Conservation (phyloP, 495 filamentous ascomycete genomes). For the Hyaloscypha bicolor region DNA sequence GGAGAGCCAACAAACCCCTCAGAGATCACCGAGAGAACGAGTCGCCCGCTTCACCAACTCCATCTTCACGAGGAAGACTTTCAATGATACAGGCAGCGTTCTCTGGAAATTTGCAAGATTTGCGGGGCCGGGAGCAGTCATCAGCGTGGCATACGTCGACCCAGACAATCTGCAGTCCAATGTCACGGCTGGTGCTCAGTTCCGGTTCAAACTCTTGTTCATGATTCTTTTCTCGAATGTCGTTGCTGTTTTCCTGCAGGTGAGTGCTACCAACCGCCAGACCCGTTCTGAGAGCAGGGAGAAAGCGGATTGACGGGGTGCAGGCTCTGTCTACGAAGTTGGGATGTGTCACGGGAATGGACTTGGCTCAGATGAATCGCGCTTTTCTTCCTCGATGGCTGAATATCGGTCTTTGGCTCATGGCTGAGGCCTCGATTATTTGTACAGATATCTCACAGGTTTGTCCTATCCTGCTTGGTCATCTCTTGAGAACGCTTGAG, state of each 20-base stretch:
- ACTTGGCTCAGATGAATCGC: slow-evolving; percentile 76
- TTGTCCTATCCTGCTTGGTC: neutral
- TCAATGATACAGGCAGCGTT: neutral
- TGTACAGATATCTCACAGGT: slow-evolving; percentile 25
- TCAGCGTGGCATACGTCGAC: slow-evolving; percentile 58
- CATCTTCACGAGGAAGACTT: neutral
- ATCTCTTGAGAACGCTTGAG: neutral
- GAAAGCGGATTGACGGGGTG: neutral
- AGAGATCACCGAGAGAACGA: neutral
- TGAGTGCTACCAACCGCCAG: slow-evolving; percentile 1
- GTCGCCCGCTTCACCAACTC: neutral
- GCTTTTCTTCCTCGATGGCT: slow-evolving; percentile 75
- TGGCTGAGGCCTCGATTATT: slow-evolving; percentile 65
- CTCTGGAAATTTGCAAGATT: slow-evolving; percentile 23
- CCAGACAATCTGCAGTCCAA: slow-evolving; percentile 84
- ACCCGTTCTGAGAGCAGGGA: neutral
- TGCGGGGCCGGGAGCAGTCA: slow-evolving; percentile 18
- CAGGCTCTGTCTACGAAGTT: slow-evolving; percentile 77
- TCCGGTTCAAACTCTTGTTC: slow-evolving; percentile 69
- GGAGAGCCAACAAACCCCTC: neutral
- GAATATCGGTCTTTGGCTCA: slow-evolving; percentile 67
- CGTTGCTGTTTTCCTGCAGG: slow-evolving; percentile 74
- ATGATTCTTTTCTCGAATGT: slow-evolving; percentile 78
- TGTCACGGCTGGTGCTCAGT: slow-evolving; percentile 67
- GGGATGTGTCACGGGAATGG: slow-evolving; percentile 77